Conservation (phyloP, 1,284 basidiomycete species). For the Cutaneotrichosporon spelunceum region DNA sequence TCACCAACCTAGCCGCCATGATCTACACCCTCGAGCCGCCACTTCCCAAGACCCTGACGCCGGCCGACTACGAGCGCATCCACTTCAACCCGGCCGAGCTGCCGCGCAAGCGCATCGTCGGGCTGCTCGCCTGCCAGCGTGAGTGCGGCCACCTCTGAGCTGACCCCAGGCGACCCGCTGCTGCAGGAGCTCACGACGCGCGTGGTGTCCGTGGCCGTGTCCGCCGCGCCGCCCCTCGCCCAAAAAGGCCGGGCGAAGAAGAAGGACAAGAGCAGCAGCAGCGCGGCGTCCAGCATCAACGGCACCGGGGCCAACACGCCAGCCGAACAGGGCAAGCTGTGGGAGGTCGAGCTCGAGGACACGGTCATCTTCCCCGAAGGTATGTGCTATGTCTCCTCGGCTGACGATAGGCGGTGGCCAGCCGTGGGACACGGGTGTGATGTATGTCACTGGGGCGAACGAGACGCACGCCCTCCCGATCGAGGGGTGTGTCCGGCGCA, state of each 20-base stretch:
- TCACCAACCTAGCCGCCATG: conserved; percentile 21
- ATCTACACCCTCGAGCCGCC: conserved; percentile 34
- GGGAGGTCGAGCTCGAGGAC: conserved; percentile 66
- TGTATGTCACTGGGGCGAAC: conserved; percentile 51
- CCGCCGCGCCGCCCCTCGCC: conserved; percentile 32
- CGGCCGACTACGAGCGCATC: conserved; percentile 45
- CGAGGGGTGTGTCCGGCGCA: conserved; percentile 66
- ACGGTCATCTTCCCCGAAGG: conserved; percentile 82
- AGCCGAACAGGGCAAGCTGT: conserved; percentile 33
- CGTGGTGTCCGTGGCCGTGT: conserved; percentile 30
- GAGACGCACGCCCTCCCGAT: conserved; percentile 59
- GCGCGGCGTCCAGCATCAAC: conserved; percentile 12
- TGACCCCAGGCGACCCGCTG: conserved; percentile 46
- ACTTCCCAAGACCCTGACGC: conserved; percentile 36
- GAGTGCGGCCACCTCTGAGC: conserved; percentile 19
- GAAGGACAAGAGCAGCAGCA: conserved; percentile 26
- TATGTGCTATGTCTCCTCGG: conserved; percentile 13
- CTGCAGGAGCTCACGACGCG: conserved; percentile 37
- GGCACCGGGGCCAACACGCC: conserved; percentile 14
- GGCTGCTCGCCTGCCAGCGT: conserved; percentile 53
- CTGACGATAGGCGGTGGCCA: conserved; percentile 67
- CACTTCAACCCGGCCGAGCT: conserved; percentile 45
- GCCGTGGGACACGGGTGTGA: conserved; percentile 69
- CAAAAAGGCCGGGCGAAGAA: conserved; percentile 42
- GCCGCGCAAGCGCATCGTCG: conserved; percentile 47